phyloP scores from a whole-genome alignment of 2,329 filamentous ascomycete genomes.

The Epichloe festucae region DNA sequence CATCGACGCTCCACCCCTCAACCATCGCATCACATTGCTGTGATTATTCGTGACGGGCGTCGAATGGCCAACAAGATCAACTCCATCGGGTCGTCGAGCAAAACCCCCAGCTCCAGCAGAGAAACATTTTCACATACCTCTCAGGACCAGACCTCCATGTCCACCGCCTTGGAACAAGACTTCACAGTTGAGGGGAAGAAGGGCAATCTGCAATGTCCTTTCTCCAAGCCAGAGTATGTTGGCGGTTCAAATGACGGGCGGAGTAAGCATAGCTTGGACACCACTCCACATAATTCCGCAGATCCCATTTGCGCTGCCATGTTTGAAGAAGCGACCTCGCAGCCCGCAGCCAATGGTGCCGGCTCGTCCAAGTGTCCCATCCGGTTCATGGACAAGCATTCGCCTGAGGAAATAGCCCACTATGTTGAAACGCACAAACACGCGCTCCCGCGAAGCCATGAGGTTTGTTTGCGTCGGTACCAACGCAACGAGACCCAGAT shows the following conservation, averaged over 20 bases:
- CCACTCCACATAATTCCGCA: slow-evolving; percentile 33
- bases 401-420: slow-evolving; percentile 80
- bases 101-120: slow-evolving; percentile 36
- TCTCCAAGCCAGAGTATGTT: slow-evolving; percentile 37
- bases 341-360: slow-evolving; percentile 34
- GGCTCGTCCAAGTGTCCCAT: slow-evolving; percentile 69
- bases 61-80: slow-evolving; percentile 42
- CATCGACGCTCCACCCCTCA: slow-evolving; percentile 31
- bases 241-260: slow-evolving; percentile 15
- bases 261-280: slow-evolving; percentile 17
- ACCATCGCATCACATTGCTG: slow-evolving; percentile 41
- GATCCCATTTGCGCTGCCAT: slow-evolving; percentile 54
- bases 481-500: slow-evolving; percentile 78
- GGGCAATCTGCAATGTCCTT: slow-evolving; percentile 70
- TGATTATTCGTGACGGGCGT: slow-evolving; percentile 52
- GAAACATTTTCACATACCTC: slow-evolving; percentile 32
- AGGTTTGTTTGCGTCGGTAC: slow-evolving; percentile 81
- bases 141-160: slow-evolving; percentile 41
- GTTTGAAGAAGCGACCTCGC: slow-evolving; percentile 46
- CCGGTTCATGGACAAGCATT: slow-evolving; percentile 81
- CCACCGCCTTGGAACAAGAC: slow-evolving; percentile 67
- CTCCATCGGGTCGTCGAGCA: slow-evolving; percentile 35
- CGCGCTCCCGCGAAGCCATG: slow-evolving; percentile 84
- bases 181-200: slow-evolving; percentile 74
- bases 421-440: slow-evolving; percentile 96